Evolutionary conservation across 441 rosid species (phyloP), one percentile per base, ranked within the genome.

Genomic region (Adansonia rubrostipa): DNA sequence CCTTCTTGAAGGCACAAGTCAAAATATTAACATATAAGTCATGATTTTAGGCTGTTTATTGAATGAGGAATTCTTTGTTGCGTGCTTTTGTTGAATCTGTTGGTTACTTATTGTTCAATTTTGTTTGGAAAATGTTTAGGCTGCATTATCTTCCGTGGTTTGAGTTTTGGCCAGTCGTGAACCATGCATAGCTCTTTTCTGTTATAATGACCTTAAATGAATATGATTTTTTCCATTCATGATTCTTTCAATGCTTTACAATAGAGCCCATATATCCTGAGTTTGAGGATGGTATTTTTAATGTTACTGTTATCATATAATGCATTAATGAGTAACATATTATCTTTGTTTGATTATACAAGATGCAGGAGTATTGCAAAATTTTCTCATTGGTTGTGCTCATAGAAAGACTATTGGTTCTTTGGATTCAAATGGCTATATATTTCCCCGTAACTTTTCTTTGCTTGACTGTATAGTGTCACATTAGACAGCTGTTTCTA

Each of bases 61-160:
- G 14, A 24, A 22, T 22, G 24, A 22, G 28, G 28, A 24, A 24
- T 24, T 6, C 20, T 45, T 44, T 19, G 5, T 20, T 69, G 15
- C 11, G 73, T 68, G 73, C 33, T 47, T 47, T 68, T 22, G n/a
- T n/a, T 68, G 56, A 1, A 67, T 44, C 56, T 67, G 4, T 68
- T 10, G 54, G 54, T 67, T 42, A 15, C 13, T 67, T 44, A 4
- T n/a, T 5, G 15, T n/a, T 17, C 13, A 44, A 10, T 3, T 66
- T 19, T 67, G 15, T 67, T 19, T 5, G 19, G 33, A 61, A 61
- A 61, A 45, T 68, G 40, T 19, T 68, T 0, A 20, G 57, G 73
- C 47, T 47, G 24, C 33, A 4, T 47, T 68, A 17, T 19, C 33
- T 47, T 47, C 47, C 45, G 54, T 19, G 33, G 72, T 67, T 45